Percentiles rank a stretch among this genome's conserved stretches.
These are phyloP conservation scores for Entophlyctis luteolus DNA, from an alignment of 192 early-diverging fungal genomes.

Conservation along the genomic window DNA sequence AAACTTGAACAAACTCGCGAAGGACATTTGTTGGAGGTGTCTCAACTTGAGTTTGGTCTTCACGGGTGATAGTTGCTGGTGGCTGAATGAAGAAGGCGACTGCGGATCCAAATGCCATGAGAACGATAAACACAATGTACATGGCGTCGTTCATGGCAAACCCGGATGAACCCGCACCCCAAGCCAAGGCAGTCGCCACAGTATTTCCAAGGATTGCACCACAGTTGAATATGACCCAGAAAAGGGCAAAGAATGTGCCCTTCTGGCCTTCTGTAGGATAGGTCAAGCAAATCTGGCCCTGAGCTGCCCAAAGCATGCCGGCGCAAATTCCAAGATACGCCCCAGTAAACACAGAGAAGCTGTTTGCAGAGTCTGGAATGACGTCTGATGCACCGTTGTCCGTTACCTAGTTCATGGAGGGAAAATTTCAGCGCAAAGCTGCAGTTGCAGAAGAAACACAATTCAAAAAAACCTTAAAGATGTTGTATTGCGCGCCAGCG, in stretches of 20 bases:
- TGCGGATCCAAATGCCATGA: constrained; percentile 47
- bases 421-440: no score
- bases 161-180: constrained; percentile 35
- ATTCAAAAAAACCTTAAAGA: no score
- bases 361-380: constrained; percentile 29
- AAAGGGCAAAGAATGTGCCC: constrained; percentile 75
- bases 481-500: constrained; percentile 70
- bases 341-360: constrained; percentile 70
- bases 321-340: constrained; percentile 80
- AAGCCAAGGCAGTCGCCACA: constrained; percentile 70
- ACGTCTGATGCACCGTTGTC: constrained; percentile 35
- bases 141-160: constrained; percentile 61
- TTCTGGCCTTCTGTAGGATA: constrained; percentile 80
- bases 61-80: constrained; percentile 61
- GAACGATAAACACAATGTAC: constrained; percentile 68
- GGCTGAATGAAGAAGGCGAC: constrained; percentile 60
- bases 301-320: constrained; percentile 60
- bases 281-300: constrained; percentile 77
- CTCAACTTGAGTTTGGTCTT: constrained; percentile 67
- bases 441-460: no score
- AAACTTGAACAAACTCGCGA: constrained; percentile 50
- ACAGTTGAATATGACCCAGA: constrained; percentile 85
- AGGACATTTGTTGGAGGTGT: constrained; percentile 62
- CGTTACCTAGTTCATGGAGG: no score
- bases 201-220: constrained; percentile 78